Conservation (phyloP, 1,139 yeast species). For the Pichia sp. region DNA sequence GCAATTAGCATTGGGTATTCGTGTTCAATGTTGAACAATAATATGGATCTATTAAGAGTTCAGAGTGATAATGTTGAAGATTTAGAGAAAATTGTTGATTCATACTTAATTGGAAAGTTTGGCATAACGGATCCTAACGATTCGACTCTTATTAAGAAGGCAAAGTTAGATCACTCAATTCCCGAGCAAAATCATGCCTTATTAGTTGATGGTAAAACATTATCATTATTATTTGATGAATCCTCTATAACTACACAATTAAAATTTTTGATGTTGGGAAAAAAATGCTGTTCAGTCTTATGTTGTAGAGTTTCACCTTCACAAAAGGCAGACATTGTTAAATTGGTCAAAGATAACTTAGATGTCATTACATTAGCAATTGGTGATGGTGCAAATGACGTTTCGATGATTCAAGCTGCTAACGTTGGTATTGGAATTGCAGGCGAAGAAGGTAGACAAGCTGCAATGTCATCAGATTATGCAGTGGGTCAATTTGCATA, state of each 20-base stretch:
- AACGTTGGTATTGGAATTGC: constrained; percentile 63
- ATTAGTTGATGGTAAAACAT: constrained; percentile 52
- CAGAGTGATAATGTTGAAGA: constrained; percentile 24
- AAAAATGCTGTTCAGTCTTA: constrained; percentile 53
- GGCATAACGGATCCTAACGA: constrained; percentile 29
- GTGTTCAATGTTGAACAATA: constrained; percentile 82
- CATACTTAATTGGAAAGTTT: constrained; percentile 38
- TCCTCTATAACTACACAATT: constrained; percentile 23
- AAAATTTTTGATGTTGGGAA: constrained; percentile 50
- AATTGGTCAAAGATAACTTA: constrained; percentile 43
- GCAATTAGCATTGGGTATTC: constrained; percentile 97
- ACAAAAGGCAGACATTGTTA: constrained; percentile 54
- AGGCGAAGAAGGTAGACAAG: constrained; percentile 64
- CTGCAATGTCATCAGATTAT: constrained; percentile 61
- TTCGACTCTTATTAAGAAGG: constrained; percentile 34
- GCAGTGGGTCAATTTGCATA: constrained; percentile 60
- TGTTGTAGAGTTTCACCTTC: constrained; percentile 64
- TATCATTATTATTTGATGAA: constrained; percentile 37
- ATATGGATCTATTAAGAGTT: constrained; percentile 77
- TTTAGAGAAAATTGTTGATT: constrained; percentile 33
- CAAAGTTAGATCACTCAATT: constrained; percentile 44
- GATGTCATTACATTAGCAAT: constrained; percentile 56
- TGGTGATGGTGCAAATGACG: constrained; percentile 67
- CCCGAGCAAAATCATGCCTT: constrained; percentile 44
- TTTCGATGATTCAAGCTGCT: constrained; percentile 64